Evolutionary conservation across 208 protist species (phyloP).

Genomic region (Wallacemonas sp.): DNA sequence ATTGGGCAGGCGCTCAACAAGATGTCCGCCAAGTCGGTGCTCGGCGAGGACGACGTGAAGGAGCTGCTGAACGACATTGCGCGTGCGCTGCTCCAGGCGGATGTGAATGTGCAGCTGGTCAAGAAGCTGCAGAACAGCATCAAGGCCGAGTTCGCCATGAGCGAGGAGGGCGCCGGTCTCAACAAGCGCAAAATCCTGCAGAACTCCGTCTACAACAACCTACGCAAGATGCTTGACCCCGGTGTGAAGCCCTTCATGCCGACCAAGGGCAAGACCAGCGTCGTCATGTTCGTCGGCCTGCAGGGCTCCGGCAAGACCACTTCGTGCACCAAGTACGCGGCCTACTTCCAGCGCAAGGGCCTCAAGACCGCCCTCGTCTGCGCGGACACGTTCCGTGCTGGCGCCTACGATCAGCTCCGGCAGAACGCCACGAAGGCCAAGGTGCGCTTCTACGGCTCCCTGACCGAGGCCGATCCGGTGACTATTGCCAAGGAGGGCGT

Average conservation of each 20-base stretch:
- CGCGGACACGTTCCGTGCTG: conserved; percentile 98
- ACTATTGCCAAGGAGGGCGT: conserved; percentile 97
- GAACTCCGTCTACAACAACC: conserved; percentile 95
- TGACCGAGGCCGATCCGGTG: conserved; percentile 97
- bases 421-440: conserved; percentile 99
- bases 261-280: conserved; percentile 95
- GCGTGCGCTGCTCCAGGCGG: conserved; percentile 95
- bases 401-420: conserved; percentile 97
- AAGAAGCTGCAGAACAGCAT: conserved; percentile 94
- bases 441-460: conserved; percentile 97
- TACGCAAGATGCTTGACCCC: conserved; percentile 97
- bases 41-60: conserved; percentile 96
- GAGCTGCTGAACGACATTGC: conserved; percentile 96
- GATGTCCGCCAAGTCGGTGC: conserved; percentile 90
- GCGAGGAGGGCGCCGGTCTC: conserved; percentile 93
- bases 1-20: conserved; percentile 93
- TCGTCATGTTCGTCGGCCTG: conserved; percentile 99
- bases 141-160: conserved; percentile 91
- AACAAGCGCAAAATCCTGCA: conserved; percentile 97
- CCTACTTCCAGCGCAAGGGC: conserved; percentile 96
- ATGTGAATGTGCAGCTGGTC: conserved; percentile 97
- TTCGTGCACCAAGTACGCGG: conserved; percentile 98
- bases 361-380: conserved; percentile 97
- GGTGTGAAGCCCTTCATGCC: conserved; percentile 96
- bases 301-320: conserved; percentile 98